Evolutionary conservation across 2,329 filamentous ascomycete genomes (phyloP).

Genomic region (Fusarium drepaniforme): DNA sequence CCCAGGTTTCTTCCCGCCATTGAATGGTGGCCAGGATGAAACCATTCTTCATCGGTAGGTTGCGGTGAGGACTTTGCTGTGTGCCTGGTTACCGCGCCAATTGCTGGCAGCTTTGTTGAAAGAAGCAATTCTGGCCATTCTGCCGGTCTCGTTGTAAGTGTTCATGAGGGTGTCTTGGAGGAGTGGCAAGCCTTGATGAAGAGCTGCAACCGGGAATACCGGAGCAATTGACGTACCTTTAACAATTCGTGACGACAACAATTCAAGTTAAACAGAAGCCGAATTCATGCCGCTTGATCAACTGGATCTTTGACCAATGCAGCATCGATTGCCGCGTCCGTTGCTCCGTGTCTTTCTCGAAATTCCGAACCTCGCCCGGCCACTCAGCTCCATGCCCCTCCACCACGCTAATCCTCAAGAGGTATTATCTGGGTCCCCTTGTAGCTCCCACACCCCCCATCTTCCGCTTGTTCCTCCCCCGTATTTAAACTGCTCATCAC

Average conservation of each 20-base stretch:
- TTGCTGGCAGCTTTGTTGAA: not conserved
- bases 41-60: not conserved
- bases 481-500: constrained; percentile 44
- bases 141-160: constrained; percentile 8
- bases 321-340: not conserved
- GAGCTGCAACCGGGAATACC: not conserved
- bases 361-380: constrained; percentile 43
- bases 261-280: not conserved
- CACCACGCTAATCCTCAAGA: constrained; percentile 13
- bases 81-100: not conserved
- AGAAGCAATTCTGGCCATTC: not conserved
- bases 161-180: not conserved
- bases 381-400: constrained; percentile 26
- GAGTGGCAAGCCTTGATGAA: not conserved
- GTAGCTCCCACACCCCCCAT: constrained; percentile 35
- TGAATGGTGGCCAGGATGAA: not conserved
- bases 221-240: not conserved
- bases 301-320: not conserved
- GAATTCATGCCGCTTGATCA: not conserved
- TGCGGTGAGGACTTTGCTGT: not conserved
- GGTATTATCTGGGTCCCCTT: constrained; percentile 14
- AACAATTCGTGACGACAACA: not conserved
- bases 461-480: constrained; percentile 33
- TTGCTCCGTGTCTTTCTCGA: constrained; percentile 38
- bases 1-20: constrained; percentile 11